These are phyloP conservation scores for Adenanthera pavonina DNA, from an alignment of 306 rosid species.

Conservation along the genomic window DNA sequence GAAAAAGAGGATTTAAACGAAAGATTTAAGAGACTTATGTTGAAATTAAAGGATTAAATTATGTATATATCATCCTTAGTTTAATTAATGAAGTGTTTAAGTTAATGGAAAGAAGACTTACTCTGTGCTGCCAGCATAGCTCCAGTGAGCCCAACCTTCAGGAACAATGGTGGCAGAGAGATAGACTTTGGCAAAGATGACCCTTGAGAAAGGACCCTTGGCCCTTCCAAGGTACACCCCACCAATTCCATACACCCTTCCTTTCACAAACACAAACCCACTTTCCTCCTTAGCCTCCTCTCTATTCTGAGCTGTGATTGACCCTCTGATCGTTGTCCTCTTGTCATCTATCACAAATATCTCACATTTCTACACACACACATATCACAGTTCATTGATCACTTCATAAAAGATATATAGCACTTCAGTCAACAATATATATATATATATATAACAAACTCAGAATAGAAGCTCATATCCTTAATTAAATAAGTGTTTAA, in stretches of 20 bases:
- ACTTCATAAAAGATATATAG: too few relatives aligned
- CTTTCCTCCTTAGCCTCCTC: not conserved
- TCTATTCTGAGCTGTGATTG: constrained; percentile 10
- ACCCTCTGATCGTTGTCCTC: not conserved
- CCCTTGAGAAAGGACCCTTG: constrained; percentile 57
- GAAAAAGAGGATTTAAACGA: too few relatives aligned
- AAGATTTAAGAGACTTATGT: too few relatives aligned
- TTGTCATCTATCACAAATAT: constrained; percentile 28
- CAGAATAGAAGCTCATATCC: too few relatives aligned
- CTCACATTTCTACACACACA: constrained; percentile 44
- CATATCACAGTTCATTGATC: too few relatives aligned
- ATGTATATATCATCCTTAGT: too few relatives aligned
- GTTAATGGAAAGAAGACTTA: constrained; percentile 31
- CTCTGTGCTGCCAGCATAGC: constrained; percentile 52
- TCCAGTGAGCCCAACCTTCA: constrained; percentile 68
- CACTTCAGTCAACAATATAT: too few relatives aligned
- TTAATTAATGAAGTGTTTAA: too few relatives aligned
- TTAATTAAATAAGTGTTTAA: too few relatives aligned
- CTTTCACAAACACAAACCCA: constrained; percentile 47
- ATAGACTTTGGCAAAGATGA: constrained; percentile 50
- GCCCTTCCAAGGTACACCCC: constrained; percentile 31
- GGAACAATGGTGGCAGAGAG: constrained; percentile 56
- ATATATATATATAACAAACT: too few relatives aligned
- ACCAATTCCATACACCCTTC: constrained; percentile 45
- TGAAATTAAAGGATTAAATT: too few relatives aligned